Percentiles rank a stretch among this genome's conserved stretches.
Conservation (phyloP, 2,329 filamentous ascomycete genomes). For the Pseudogymnoascus sp. region DNA sequence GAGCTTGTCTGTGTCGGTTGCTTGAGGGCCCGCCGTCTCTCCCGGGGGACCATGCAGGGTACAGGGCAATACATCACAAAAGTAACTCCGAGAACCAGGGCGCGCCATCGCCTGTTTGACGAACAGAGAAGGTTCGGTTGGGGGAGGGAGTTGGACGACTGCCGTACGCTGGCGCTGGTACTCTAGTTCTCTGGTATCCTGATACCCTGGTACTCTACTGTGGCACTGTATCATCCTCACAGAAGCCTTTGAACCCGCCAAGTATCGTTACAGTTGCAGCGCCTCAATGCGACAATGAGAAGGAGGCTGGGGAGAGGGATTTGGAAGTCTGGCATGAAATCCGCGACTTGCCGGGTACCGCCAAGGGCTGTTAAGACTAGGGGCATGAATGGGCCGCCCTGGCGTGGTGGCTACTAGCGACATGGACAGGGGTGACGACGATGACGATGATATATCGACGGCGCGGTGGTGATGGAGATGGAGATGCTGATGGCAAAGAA, state of each 20-base stretch:
- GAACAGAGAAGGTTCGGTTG: constrained; percentile 1
- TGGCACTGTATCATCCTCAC: not conserved
- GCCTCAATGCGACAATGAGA: not conserved
- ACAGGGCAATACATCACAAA: constrained; percentile 1
- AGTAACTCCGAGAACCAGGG: constrained; percentile 1
- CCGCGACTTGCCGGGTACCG: not conserved
- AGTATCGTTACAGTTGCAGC: not conserved
- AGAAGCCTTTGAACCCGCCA: not conserved
- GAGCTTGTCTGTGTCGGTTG: constrained; percentile 1
- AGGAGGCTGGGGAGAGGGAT: not conserved
- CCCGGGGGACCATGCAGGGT: not conserved
- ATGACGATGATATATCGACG: not conserved
- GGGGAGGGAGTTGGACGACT: not conserved
- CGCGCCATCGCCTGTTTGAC: not conserved
- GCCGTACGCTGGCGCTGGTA: not conserved
- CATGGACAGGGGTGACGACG: not conserved
- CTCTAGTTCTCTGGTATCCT: not conserved
- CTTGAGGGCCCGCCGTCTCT: not conserved
- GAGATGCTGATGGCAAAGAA: not conserved
- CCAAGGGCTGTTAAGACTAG: not conserved
- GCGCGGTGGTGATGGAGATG: not conserved
- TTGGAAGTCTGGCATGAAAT: not conserved
- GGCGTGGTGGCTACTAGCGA: not conserved
- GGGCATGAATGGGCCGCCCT: constrained; percentile 1
- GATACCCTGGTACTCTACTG: not conserved